Evolutionary conservation across 345 rosid genomes (phyloP).

Genomic region (Theobroma cacao): DNA sequence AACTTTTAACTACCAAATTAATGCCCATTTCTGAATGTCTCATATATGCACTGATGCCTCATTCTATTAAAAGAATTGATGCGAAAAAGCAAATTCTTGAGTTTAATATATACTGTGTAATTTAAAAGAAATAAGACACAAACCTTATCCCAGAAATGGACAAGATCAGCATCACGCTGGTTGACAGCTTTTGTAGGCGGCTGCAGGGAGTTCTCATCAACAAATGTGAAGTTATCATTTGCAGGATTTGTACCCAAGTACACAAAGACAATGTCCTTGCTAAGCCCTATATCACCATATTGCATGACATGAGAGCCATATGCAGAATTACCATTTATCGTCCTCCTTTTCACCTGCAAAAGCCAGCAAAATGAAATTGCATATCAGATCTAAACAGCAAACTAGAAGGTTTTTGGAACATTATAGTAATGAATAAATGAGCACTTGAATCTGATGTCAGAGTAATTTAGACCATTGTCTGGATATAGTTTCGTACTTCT

Average conservation of each 20-base stretch:
- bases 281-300: constrained; percentile 69
- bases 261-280: constrained; percentile 49
- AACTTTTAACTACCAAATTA: neutral
- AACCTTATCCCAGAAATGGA: constrained; percentile 97
- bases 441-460: neutral
- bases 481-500: neutral
- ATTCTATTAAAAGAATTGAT: neutral
- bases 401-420: neutral
- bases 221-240: constrained; percentile 78
- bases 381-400: neutral
- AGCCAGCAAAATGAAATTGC: constrained; percentile 12
- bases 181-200: constrained; percentile 65
- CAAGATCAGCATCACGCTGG: constrained; percentile 98
- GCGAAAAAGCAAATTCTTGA: neutral
- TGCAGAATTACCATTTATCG: constrained; percentile 38
- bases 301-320: constrained; percentile 98
- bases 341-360: constrained; percentile 81
- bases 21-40: neutral
- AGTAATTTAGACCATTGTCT: neutral
- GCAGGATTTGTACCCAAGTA: constrained; percentile 95
- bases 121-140: constrained; percentile 3
- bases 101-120: neutral
- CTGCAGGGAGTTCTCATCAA: constrained; percentile 60
- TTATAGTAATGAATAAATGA: neutral
- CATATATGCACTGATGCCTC: neutral